Percentiles rank a stretch among this genome's conserved stretches.
These are phyloP conservation scores for Suhomyces bolitotheri DNA, from an alignment of 1,139 yeast genomes.

Conservation along the genomic window DNA sequence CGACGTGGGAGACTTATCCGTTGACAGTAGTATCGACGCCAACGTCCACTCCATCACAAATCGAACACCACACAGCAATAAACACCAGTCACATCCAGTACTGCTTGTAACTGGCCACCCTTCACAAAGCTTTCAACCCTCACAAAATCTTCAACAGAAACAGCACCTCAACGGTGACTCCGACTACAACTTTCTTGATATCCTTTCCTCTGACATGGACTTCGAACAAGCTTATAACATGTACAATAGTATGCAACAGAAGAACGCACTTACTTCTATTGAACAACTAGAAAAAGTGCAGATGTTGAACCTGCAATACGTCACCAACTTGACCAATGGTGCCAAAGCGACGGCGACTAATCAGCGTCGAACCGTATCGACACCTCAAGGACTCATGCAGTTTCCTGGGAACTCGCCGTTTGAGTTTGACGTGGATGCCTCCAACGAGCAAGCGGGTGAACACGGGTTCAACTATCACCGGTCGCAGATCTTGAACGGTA, in stretches of 20 bases:
- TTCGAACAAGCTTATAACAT: conserved; percentile 49
- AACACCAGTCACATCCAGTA: not conserved
- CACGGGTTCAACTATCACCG: conserved; percentile 16
- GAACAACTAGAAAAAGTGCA: conserved; percentile 45
- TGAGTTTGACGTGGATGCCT: conserved; percentile 4
- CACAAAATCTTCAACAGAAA: too few relatives aligned
- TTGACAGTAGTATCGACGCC: too few relatives aligned
- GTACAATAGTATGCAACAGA: conserved; percentile 44
- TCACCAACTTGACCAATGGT: conserved; percentile 13
- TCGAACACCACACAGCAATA: too few relatives aligned
- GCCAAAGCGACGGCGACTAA: not conserved
- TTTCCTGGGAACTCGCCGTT: conserved; percentile 11
- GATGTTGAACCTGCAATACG: conserved; percentile 29
- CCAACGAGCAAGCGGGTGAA: conserved; percentile 5
- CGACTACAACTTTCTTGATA: conserved; percentile 14
- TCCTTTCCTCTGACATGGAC: conserved; percentile 40
- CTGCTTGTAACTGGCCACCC: not conserved
- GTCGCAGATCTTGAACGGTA: conserved; percentile 13
- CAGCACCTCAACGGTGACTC: not conserved
- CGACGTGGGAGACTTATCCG: too few relatives aligned
- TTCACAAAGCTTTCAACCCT: not conserved
- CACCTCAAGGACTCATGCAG: conserved; percentile 7
- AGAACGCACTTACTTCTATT: conserved; percentile 36
- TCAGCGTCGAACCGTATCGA: conserved; percentile 1
- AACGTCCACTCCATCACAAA: too few relatives aligned